A percentile compares a stretch with the other conserved stretches of the same genome.
These are phyloP conservation scores for Trypanosoma scelopori DNA, from an alignment of 208 protist species.

Conservation along the genomic window DNA sequence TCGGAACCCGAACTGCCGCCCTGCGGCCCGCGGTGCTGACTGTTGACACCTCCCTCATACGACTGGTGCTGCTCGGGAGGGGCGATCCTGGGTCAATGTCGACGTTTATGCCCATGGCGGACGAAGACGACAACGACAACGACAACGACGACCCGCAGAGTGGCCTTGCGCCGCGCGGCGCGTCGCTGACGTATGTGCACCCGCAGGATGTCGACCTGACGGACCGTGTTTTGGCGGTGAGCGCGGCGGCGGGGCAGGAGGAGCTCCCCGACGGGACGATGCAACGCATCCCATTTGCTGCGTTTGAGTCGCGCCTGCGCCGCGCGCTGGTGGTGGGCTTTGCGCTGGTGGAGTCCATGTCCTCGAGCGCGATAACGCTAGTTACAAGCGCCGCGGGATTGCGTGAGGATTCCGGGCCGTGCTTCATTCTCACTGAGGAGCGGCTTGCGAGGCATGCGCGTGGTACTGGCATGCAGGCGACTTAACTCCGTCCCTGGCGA, in stretches of 20 bases:
- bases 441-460: neutral
- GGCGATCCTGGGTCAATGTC: constrained; percentile 39
- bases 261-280: constrained; percentile 45
- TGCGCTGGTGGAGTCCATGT: constrained; percentile 55
- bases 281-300: constrained; percentile 41
- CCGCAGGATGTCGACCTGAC: constrained; percentile 55
- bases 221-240: constrained; percentile 54
- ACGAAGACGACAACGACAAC: no score
- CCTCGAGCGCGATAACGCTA: constrained; percentile 41
- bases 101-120: constrained; percentile 70
- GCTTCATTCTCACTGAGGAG: constrained; percentile 46
- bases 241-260: constrained; percentile 52
- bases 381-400: constrained; percentile 38
- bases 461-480: neutral
- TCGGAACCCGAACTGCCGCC: constrained; percentile 42
- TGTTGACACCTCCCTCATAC: constrained; percentile 35
- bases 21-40: constrained; percentile 46
- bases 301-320: constrained; percentile 44
- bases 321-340: constrained; percentile 48
- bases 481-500: no score
- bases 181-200: constrained; percentile 47
- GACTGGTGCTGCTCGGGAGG: constrained; percentile 45
- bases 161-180: constrained; percentile 18
- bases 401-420: constrained; percentile 45
- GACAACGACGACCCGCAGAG: constrained; percentile 27